Evolutionary conservation across 345 rosid species (phyloP), one percentile per base, ranked within the genome.

Genomic region (Salix purpurea): DNA sequence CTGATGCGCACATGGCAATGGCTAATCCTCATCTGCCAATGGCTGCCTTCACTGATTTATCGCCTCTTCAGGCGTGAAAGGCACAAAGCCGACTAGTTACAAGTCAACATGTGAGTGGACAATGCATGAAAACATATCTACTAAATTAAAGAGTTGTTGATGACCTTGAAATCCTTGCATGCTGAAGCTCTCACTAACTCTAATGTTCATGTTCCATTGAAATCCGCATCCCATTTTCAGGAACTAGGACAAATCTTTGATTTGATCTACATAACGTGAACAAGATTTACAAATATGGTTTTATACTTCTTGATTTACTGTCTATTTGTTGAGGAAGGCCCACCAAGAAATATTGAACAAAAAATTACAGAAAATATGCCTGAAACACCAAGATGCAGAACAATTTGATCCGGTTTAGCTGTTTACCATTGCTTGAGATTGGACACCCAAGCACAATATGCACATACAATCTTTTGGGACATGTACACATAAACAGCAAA

Each of bases 401-500:
- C 6, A 36, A 7, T 8, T 5, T 18, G 19, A 19, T 52, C 37
- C 37, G 23, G 23, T 52, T 19, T 52, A 9, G 4, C 65, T 2
- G 65, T 21, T 66, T 67, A 91, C 96, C 96, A 91, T 10, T 84
- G 88, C 69, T 84, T 85, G 62, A 88, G 86, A 87, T 88, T 87
- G 82, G 85, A 85, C 66, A 77, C 68, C 97, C 97, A 90, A 42
- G 89, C 87, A 81, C 75, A 90, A 82, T 91, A 94, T 78, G 97
- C 92, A 79, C 90, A 87, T 23, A 91, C 97, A 78, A 94, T 81
- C 82, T 77, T 84, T 76, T 94, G 94, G 72, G 97, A 94, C 11
- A 92, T 88, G 56, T 94, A 90, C 15, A 94, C 91, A 81, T 91
- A 92, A 71, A 94, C 86, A 24, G 98, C 97, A 79, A 92, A 92